phyloP scores from a whole-genome alignment of 2,329 filamentous ascomycete species.

The Niveomyces coronatus region DNA sequence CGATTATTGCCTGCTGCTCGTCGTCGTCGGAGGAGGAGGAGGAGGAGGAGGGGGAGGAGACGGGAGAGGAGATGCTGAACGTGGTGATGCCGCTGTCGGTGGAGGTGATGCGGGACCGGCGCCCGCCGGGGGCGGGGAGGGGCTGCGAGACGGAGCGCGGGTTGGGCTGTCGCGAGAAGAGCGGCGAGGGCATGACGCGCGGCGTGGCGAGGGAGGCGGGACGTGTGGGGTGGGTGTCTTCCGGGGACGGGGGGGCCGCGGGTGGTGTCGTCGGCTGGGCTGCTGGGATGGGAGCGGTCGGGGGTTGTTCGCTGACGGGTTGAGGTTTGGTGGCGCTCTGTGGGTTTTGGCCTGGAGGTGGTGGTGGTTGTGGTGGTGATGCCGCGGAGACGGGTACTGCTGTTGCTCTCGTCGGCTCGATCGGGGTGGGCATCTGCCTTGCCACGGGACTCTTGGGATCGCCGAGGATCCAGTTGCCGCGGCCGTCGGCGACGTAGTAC shows the following conservation, averaged over 20 bases:
- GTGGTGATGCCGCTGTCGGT: conserved; percentile 23
- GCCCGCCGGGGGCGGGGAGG: conserved; percentile 3
- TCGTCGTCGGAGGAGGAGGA: conserved; percentile 14
- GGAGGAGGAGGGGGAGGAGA: conserved; percentile 22
- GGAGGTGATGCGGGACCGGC: conserved; percentile 18
- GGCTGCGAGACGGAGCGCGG: conserved; percentile 7
- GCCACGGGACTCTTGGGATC: conserved; percentile 23
- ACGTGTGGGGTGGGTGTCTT: too few relatives aligned
- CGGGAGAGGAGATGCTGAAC: conserved; percentile 22
- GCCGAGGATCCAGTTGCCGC: conserved; percentile 43
- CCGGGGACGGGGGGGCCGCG: too few relatives aligned
- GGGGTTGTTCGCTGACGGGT: too few relatives aligned
- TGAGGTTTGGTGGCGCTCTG: too few relatives aligned
- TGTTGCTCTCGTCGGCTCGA: conserved; percentile 5
- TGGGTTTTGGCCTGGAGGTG: too few relatives aligned
- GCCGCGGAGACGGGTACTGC: too few relatives aligned
- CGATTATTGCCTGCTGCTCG: conserved; percentile 2
- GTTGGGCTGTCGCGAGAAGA: conserved; percentile 7
- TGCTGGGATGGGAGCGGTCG: too few relatives aligned
- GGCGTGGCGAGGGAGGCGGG: conserved; percentile 1
- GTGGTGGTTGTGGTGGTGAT: not conserved
- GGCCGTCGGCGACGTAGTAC: conserved; percentile 40
- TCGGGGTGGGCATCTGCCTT: conserved; percentile 3
- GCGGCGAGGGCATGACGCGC: conserved; percentile 9
- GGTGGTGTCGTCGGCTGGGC: not conserved